Conservation (phyloP, 1,284 basidiomycete species). For the Naganishia albida region DNA sequence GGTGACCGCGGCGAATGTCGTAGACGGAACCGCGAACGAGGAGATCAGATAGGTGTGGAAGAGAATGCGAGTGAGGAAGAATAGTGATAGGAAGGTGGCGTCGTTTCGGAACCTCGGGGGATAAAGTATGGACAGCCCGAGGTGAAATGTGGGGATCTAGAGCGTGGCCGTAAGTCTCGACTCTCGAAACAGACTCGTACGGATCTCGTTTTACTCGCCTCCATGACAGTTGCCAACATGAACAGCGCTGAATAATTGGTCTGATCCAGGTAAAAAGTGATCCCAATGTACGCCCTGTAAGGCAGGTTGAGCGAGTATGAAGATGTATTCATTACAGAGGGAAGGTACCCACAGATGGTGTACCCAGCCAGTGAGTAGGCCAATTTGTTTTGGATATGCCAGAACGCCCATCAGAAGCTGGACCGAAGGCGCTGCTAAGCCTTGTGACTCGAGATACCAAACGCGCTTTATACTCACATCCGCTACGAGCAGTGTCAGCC, state of each 20-base stretch:
- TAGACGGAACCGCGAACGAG: constrained; percentile 52
- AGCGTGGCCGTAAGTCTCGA: no score
- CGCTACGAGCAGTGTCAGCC: neutral
- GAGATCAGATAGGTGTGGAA: constrained; percentile 57
- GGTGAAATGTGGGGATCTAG: constrained; percentile 62
- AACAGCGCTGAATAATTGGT: constrained; percentile 58
- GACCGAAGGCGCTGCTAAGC: neutral
- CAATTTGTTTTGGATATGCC: constrained; percentile 54
- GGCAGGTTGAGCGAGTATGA: no score
- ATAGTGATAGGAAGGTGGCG: constrained; percentile 59
- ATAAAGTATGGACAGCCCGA: constrained; percentile 59
- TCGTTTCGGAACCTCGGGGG: constrained; percentile 58
- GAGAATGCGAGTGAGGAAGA: constrained; percentile 62
- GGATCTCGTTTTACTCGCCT: constrained; percentile 43
- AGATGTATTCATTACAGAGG: neutral
- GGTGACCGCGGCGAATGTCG: constrained; percentile 32
- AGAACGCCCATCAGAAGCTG: constrained; percentile 47
- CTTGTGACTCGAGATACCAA: no score
- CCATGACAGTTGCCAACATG: constrained; percentile 60
- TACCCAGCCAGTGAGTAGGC: constrained; percentile 63
- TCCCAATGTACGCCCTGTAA: constrained; percentile 56
- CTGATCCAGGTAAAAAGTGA: constrained; percentile 58
- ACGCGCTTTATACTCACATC: constrained; percentile 1
- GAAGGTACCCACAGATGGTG: constrained; percentile 56
- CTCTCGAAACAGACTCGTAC: neutral